Conservation (phyloP, 148 eudicot genomes). For the Drosera capensis region DNA sequence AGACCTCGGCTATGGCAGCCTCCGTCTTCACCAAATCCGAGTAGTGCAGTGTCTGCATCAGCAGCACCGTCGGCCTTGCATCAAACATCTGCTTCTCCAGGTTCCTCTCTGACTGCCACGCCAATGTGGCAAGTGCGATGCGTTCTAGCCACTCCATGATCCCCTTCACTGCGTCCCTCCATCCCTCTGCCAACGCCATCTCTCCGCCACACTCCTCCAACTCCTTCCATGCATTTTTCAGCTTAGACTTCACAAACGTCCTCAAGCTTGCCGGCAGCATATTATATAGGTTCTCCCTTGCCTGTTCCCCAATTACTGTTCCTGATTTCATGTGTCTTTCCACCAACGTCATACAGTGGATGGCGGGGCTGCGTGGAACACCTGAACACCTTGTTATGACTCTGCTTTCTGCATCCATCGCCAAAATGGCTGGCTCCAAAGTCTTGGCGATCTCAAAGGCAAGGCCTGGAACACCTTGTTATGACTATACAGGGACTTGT, state of each 20-base stretch:
- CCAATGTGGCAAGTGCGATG: constrained; percentile 77
- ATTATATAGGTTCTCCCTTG: constrained; percentile 77
- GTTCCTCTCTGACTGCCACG: constrained; percentile 92
- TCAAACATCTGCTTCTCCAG: constrained; percentile 84
- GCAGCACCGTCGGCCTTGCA: constrained; percentile 51
- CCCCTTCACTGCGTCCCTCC: constrained; percentile 60
- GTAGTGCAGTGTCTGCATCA: constrained; percentile 76
- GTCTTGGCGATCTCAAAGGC: constrained; percentile 20
- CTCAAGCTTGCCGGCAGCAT: constrained; percentile 81
- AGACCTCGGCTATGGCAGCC: no score
- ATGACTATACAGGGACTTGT: constrained; percentile 39
- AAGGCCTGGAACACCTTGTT: constrained; percentile 52
- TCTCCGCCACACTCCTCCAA: constrained; percentile 74
- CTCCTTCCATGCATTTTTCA: constrained; percentile 50
- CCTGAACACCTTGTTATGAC: constrained; percentile 35
- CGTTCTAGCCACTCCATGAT: constrained; percentile 71
- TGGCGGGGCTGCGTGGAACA: constrained; percentile 43
- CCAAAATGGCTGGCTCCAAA: constrained; percentile 38
- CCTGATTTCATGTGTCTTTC: constrained; percentile 80
- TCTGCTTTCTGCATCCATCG: constrained; percentile 27
- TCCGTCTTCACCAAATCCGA: no score
- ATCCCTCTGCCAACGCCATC: constrained; percentile 74
- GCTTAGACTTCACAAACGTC: constrained; percentile 34
- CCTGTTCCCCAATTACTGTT: constrained; percentile 81
- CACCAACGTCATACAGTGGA: constrained; percentile 52